Evolutionary conservation across 179 eudicot species (phyloP).

Genomic region (Drosera spatulata): DNA sequence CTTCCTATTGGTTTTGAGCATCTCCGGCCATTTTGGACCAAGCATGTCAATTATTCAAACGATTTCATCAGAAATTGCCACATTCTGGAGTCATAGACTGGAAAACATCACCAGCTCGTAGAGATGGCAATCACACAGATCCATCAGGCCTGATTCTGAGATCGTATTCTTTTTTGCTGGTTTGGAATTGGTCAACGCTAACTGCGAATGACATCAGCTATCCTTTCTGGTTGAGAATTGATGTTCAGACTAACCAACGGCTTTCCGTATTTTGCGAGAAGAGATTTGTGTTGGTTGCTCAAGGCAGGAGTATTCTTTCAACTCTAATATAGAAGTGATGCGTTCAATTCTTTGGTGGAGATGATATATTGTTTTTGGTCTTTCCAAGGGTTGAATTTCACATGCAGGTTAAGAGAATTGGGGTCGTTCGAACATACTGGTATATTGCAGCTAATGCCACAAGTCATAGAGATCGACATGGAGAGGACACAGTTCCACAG

Average conservation of each 20-base stretch:
- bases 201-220: slow-evolving; percentile 5
- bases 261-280: slow-evolving; percentile 6
- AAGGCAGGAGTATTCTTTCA: slow-evolving; percentile 22
- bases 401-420: slow-evolving; percentile 9
- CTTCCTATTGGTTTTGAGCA: slow-evolving; percentile 93
- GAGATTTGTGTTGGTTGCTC: slow-evolving; percentile 10
- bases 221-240: slow-evolving; percentile 10
- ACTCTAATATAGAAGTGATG: slow-evolving; percentile 19
- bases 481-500: too few species aligned
- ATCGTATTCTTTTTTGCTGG: slow-evolving; percentile 5
- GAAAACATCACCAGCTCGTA: slow-evolving; percentile 7
- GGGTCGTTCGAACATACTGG: background rate
- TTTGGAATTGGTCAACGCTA: slow-evolving; percentile 14
- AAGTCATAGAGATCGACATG: too few species aligned
- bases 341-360: slow-evolving; percentile 11
- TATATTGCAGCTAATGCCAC: too few species aligned
- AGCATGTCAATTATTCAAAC: slow-evolving; percentile 79
- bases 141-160: slow-evolving; percentile 3
- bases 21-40: slow-evolving; percentile 97
- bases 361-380: slow-evolving; percentile 17
- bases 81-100: slow-evolving; percentile 64
- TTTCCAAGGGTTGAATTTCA: slow-evolving; percentile 8
- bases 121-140: slow-evolving; percentile 3
- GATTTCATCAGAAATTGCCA: slow-evolving; percentile 87
- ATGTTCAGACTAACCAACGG: slow-evolving; percentile 2